A percentile compares a stretch with the other conserved stretches of the same genome.
Conservation (phyloP, 139 green algal genomes). For the Trebouxia sp. region DNA sequence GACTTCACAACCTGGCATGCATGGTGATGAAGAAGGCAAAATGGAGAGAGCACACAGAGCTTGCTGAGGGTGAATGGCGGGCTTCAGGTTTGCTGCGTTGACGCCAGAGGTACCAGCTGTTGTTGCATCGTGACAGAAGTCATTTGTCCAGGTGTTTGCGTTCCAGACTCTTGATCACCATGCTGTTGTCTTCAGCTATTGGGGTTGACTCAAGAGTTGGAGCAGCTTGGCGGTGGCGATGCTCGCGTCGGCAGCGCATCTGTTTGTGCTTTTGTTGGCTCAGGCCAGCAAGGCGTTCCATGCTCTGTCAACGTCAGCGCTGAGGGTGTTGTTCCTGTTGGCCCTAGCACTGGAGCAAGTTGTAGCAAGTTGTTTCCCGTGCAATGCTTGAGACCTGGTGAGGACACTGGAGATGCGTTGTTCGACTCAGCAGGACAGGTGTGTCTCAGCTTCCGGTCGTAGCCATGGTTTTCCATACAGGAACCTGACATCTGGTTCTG, state of each 20-base stretch:
- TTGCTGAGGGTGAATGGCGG: no score
- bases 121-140: background rate
- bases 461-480: no score
- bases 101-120: slow-evolving; percentile 30
- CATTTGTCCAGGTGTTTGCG: background rate
- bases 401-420: background rate
- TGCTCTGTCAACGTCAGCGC: background rate
- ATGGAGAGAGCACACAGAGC: no score
- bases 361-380: background rate
- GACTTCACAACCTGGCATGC: no score
- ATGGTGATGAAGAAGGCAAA: no score
- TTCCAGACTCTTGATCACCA: background rate
- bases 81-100: slow-evolving; percentile 4
- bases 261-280: background rate
- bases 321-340: background rate
- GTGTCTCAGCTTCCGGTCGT: background rate
- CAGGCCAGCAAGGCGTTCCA: background rate
- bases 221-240: slow-evolving; percentile 35
- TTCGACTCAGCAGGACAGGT: background rate
- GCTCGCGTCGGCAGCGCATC: slow-evolving; percentile 2
- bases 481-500: background rate
- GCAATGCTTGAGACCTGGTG: background rate
- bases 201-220: slow-evolving; percentile 30
- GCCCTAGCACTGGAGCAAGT: background rate
- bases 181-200: slow-evolving; percentile 16